Evolutionary conservation across 345 rosid species (phyloP).

Genomic region (Brassica rapa): DNA sequence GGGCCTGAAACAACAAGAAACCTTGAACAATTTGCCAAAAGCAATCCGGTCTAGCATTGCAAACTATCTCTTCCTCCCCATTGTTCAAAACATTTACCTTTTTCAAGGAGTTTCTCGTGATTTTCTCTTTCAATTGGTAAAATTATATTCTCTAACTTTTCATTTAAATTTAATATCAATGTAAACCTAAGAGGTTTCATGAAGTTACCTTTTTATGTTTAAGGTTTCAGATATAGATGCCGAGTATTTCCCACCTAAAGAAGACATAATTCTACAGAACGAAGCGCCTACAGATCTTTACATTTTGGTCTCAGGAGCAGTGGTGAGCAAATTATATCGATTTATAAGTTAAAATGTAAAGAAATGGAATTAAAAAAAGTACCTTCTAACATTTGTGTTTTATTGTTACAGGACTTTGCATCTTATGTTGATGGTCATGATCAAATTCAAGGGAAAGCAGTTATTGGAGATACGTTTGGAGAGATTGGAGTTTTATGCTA

Average conservation of each 20-base stretch:
- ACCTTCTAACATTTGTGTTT: conserved; percentile 20
- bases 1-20: conserved; percentile 89
- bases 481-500: conserved; percentile 78
- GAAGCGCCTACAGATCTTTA: conserved; percentile 86
- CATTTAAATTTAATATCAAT: background rate
- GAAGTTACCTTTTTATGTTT: conserved; percentile 20
- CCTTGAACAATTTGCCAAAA: conserved; percentile 77
- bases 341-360: background rate
- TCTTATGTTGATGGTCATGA: conserved; percentile 51
- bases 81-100: conserved; percentile 60
- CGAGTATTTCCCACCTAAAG: conserved; percentile 92
- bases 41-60: conserved; percentile 92
- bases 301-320: conserved; percentile 82
- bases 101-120: conserved; percentile 84
- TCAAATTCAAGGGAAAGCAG: conserved; percentile 58
- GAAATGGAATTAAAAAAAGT: background rate
- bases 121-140: conserved; percentile 91
- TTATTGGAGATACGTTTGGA: conserved; percentile 73
- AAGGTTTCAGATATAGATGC: conserved; percentile 93
- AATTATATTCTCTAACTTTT: background rate
- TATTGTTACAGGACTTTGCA: conserved; percentile 58
- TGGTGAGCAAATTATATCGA: conserved; percentile 47
- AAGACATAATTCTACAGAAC: conserved; percentile 69
- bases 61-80: conserved; percentile 68
- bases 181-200: background rate